A percentile compares a stretch with the other conserved stretches of the same genome.
These are phyloP conservation scores for Pseudogymnoascus sp. DNA, from an alignment of 2,329 filamentous ascomycete genomes.

Conservation along the genomic window DNA sequence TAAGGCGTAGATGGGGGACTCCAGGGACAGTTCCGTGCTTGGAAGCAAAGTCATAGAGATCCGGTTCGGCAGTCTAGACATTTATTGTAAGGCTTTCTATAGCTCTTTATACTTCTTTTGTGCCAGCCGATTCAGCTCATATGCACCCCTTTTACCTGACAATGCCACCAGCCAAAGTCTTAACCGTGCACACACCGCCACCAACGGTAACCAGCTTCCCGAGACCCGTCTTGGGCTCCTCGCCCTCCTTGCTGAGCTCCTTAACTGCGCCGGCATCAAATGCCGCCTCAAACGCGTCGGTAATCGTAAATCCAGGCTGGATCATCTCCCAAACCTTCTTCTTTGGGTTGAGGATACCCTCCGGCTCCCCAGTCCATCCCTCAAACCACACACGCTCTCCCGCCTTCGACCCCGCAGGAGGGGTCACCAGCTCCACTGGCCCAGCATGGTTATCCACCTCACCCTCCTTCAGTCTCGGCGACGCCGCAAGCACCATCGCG, in stretches of 20 bases:
- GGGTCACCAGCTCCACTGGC: slow-evolving; percentile 85
- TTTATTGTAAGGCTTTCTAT: slow-evolving; percentile 6
- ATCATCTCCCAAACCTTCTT: slow-evolving; percentile 99
- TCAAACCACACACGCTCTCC: slow-evolving; percentile 91
- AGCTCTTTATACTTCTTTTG: neutral
- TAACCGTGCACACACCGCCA: slow-evolving; percentile 77
- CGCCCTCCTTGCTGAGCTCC: slow-evolving; percentile 65
- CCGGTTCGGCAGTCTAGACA: neutral
- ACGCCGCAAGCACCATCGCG: slow-evolving; percentile 94
- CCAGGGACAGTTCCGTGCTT: neutral
- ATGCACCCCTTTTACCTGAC: slow-evolving; percentile 60
- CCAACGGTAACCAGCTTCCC: slow-evolving; percentile 63
- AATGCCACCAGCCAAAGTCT: slow-evolving; percentile 70
- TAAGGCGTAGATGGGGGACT: neutral
- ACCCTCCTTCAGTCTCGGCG: slow-evolving; percentile 73
- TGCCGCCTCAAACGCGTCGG: slow-evolving; percentile 69
- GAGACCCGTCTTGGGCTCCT: slow-evolving; percentile 38
- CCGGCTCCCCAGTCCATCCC: slow-evolving; percentile 88
- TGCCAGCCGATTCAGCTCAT: neutral
- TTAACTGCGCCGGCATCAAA: slow-evolving; percentile 78
- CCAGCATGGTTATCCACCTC: slow-evolving; percentile 80
- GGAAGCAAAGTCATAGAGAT: neutral
- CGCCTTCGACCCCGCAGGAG: slow-evolving; percentile 70
- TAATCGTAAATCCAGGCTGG: slow-evolving; percentile 94
- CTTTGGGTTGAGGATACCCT: slow-evolving; percentile 93